Evolutionary conservation across 2,329 filamentous ascomycete genomes (phyloP), one percentile per base, ranked within the genome.

Genomic region (Trichoderma hamatum): DNA sequence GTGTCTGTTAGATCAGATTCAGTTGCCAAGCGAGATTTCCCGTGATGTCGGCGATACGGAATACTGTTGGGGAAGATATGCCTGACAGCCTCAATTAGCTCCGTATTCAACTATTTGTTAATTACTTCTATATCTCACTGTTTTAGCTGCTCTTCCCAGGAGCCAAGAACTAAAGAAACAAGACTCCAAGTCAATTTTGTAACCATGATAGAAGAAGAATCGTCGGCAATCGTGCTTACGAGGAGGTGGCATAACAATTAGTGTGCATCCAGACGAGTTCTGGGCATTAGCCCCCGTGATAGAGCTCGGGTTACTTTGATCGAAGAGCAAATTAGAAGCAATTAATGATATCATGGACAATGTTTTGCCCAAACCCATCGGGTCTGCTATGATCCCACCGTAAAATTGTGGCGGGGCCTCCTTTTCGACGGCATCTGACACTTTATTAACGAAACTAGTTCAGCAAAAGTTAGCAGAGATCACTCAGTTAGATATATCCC

Each of bases 331-430:
- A 14, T 75, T 73, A 0, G 73, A 70, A 3, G 81, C 82, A 1
- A 77, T 72, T 1, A 85, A 68, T 1, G 82, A 72, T 70, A 16
- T 80, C 78, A 83, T 83, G 0, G 78, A 79, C 0, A 84, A 69
- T 0, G 82, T 83, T 65, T 84, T 84, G 0, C 83, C 83, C 0
- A 84, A 73, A 0, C 83, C 83, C 83, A 84, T 84, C 0, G 79
- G 76, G 68, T 84, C 83, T 1, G 82, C 82, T 26, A 84, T 74
- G n/a, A 84, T 80, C 1, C 83, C 83, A 0, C 83, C 83, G 11
- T 73, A 74, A n/a, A 82, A 82, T 0, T 73, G 46, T 2, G 74
- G 70, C 0, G 82, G 82, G 0, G 75, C 72, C 4, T 82, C 75
- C 0, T 1, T 0, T 51, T 81, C 77, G 11, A 52, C 51, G 0